Percentiles rank a stretch among this genome's conserved stretches.
Conservation (phyloP, 202 grass and related monocot genomes). For the Eragrostis tef region DNA sequence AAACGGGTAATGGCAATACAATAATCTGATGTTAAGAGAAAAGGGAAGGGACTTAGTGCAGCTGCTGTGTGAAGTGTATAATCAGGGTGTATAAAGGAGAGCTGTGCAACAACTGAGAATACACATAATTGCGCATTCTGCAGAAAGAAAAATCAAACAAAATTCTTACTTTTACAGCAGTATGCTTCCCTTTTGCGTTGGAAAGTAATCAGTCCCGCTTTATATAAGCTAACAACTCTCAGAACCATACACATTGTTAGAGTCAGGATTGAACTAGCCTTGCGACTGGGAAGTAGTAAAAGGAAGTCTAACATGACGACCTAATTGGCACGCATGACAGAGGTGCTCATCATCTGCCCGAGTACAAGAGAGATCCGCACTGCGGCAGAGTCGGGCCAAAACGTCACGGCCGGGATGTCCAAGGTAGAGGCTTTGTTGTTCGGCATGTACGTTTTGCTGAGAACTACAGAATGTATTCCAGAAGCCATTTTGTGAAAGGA, state of each 20-base stretch:
- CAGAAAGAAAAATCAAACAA: not conserved
- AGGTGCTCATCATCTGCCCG: too few species aligned
- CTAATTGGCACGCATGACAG: too few species aligned
- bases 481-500: constrained; percentile 84
- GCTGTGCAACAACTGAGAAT: too few species aligned
- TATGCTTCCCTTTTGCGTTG: constrained; percentile 15
- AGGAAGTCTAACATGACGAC: too few species aligned
- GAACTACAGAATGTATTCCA: constrained; percentile 85
- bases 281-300: too few species aligned
- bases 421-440: constrained; percentile 67
- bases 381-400: too few species aligned
- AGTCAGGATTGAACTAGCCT: too few species aligned
- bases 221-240: not conserved
- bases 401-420: too few species aligned
- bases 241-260: too few species aligned
- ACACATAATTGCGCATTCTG: not conserved
- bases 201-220: not conserved
- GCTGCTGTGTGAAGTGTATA: not conserved
- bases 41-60: too few species aligned
- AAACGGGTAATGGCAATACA: not conserved
- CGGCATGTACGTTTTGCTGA: constrained; percentile 83
- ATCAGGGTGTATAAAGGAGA: not conserved
- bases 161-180: not conserved
- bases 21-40: not conserved
- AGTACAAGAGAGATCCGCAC: too few species aligned